Conservation (phyloP, 192 early-diverging fungal genomes). For the Podila horticola region DNA sequence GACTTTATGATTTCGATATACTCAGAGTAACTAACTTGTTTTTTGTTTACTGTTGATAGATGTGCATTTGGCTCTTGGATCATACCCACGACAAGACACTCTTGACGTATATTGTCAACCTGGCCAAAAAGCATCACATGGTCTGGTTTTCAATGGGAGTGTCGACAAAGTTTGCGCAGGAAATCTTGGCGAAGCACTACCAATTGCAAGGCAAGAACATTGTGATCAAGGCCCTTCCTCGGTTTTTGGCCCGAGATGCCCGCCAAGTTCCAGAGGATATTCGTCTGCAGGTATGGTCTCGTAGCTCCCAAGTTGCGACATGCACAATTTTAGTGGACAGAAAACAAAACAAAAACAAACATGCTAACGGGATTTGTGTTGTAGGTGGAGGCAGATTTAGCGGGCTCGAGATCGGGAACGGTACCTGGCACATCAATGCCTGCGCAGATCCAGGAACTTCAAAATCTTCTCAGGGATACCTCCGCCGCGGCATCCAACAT, state of each 20-base stretch:
- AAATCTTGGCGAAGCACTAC: conserved; percentile 45
- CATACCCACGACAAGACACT: conserved; percentile 60
- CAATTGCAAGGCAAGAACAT: conserved; percentile 35
- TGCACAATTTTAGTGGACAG: too few relatives aligned
- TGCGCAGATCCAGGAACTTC: conserved; percentile 22
- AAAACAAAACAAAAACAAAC: too few relatives aligned
- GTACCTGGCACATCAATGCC: conserved; percentile 11
- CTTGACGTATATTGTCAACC: conserved; percentile 60
- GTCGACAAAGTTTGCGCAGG: conserved; percentile 34
- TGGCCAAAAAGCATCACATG: conserved; percentile 57
- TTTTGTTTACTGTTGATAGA: conserved; percentile 5
- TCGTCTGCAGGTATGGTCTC: conserved; percentile 12
- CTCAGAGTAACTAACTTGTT: not conserved
- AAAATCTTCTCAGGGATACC: conserved; percentile 13
- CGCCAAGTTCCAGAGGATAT: conserved; percentile 46
- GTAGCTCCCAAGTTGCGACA: too few relatives aligned
- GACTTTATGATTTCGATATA: not conserved
- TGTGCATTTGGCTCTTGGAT: conserved; percentile 63
- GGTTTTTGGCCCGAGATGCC: conserved; percentile 34
- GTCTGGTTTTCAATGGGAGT: conserved; percentile 61
- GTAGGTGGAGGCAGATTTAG: conserved; percentile 34
- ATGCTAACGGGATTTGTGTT: not conserved
- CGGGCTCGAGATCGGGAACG: conserved; percentile 6
- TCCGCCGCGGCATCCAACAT: conserved; percentile 22
- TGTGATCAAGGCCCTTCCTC: conserved; percentile 23